Percentiles rank a stretch among this genome's conserved stretches.
phyloP scores from a whole-genome alignment of 2,329 filamentous ascomycete genomes.

The Aspergillus sp. region DNA sequence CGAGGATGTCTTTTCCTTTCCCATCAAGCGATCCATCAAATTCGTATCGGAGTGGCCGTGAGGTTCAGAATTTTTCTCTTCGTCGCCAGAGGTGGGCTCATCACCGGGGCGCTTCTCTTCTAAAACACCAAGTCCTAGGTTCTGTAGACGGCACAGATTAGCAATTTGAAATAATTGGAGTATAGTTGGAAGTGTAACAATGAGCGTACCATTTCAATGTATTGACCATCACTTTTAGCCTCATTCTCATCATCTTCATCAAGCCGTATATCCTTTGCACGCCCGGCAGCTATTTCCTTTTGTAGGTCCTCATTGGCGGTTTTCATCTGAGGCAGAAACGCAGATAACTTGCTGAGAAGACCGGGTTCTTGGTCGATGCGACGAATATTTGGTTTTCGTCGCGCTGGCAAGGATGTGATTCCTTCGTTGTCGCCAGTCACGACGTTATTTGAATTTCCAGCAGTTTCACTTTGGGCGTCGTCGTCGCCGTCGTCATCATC shows the following conservation, averaged over 20 bases:
- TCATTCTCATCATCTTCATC: constrained; percentile 35
- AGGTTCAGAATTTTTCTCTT: neutral
- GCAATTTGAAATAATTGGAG: neutral
- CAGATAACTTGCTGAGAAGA: constrained; percentile 38
- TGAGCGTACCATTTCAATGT: constrained; percentile 44
- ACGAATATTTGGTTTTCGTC: constrained; percentile 36
- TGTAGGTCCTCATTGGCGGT: constrained; percentile 45
- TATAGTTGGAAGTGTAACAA: neutral
- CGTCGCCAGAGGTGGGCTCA: constrained; percentile 18
- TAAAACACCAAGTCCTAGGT: constrained; percentile 47
- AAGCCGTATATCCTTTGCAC: constrained; percentile 30
- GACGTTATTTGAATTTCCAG: neutral
- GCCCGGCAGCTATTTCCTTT: constrained; percentile 36
- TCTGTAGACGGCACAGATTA: constrained; percentile 24
- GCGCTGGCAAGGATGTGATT: constrained; percentile 30
- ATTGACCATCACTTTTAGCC: constrained; percentile 31
- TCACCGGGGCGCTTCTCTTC: constrained; percentile 37
- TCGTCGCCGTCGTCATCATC: constrained; percentile 27
- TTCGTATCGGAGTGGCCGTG: constrained; percentile 22
- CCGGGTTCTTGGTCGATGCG: constrained; percentile 27
- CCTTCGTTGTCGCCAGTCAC: constrained; percentile 3
- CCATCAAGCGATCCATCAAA: constrained; percentile 40
- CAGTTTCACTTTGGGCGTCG: constrained; percentile 17
- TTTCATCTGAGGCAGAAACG: constrained; percentile 45
- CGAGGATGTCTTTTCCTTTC: constrained; percentile 25